Evolutionary conservation across 176 grass and related monocot genomes (phyloP), one percentile per base, ranked within the genome.

Genomic region (Oryza coarctata): DNA sequence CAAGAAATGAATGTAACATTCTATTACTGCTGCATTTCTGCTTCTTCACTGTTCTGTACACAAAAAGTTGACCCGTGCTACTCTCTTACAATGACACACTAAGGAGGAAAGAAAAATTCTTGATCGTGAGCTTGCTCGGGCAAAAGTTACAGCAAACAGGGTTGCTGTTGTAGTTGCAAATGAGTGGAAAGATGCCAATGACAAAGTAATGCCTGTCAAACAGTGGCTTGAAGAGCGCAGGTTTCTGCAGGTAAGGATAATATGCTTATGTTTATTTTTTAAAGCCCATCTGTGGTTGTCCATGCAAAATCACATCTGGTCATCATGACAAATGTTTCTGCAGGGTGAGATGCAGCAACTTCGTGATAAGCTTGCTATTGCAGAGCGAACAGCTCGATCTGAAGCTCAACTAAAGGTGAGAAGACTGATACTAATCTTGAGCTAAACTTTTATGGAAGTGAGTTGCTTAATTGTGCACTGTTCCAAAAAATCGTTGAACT

Each of bases 211-310:
- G 96, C 96, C 96, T 68, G 93, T 98, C 74, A 98, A 87, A 73
- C 96, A 98, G 76, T 98, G 96, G 96, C 96, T 98, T 65, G 93
- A 98, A 80, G 96, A 98, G 30, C 88, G 96, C 88, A 95, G 96
- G 49, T 98, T 98, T 80, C 80, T 98, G 87, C 96, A 95, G 78
- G 96, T 95, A 84, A 84, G 41, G 82, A 62, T 64, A 52, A 32
- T 77, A 73, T 57, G 33, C 5, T 62, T 25, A 14, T 11, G 55
- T 34, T 73, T 83, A 32, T 77, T 87, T 87, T 60, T 32, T 57
- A 7, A 30, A 50, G 40, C 39, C 32, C 25, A 39, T 26, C 23
- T 74, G 3, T 31, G 31, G 9, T 70, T 52, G 26, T 89, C 3
- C 28, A 17, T 41, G 20, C 6, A 26, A 33, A 62, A 39, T 63